Conservation (phyloP, 192 early-diverging fungal genomes). For the Bifiguratus adelaidae region DNA sequence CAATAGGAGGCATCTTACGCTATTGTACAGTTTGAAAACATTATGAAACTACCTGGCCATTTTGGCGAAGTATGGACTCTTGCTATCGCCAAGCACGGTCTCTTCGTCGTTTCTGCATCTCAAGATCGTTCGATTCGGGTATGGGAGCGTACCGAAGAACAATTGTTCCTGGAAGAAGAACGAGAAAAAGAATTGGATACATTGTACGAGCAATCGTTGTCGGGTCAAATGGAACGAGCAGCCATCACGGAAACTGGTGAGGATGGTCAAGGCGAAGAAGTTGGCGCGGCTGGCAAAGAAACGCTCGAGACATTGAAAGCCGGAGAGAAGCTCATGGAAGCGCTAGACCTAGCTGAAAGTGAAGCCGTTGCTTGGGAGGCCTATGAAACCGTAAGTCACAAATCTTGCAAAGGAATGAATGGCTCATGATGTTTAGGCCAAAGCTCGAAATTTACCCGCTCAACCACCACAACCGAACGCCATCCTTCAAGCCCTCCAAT, state of each 20-base stretch:
- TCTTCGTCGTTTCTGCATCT: slow-evolving; percentile 76
- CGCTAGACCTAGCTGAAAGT: slow-evolving; percentile 81
- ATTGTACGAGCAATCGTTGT: slow-evolving; percentile 68
- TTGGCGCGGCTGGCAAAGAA: slow-evolving; percentile 66
- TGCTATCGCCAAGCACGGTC: slow-evolving; percentile 81
- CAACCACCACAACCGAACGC: slow-evolving; percentile 45
- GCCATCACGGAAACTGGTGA: too few species aligned
- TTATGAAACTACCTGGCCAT: slow-evolving; percentile 86
- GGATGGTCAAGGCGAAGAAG: slow-evolving; percentile 31
- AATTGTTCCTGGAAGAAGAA: slow-evolving; percentile 92
- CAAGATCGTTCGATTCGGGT: slow-evolving; percentile 93
- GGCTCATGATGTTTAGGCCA: slow-evolving; percentile 14
- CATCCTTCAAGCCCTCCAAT: slow-evolving; percentile 49
- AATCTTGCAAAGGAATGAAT: slow-evolving; percentile 1
- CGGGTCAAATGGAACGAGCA: slow-evolving; percentile 51
- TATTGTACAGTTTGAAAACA: slow-evolving; percentile 68
- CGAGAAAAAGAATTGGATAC: slow-evolving; percentile 90
- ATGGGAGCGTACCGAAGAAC: slow-evolving; percentile 96
- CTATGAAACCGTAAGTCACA: slow-evolving; percentile 38
- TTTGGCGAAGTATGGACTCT: slow-evolving; percentile 93
- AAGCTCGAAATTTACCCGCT: slow-evolving; percentile 19
- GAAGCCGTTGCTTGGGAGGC: slow-evolving; percentile 60
- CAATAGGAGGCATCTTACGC: background rate
- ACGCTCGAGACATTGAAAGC: slow-evolving; percentile 95
- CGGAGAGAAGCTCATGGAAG: slow-evolving; percentile 89